Evolutionary conservation across 306 rosid genomes (phyloP), one percentile per base, ranked within the genome.

Genomic region (Cicer yamashitae): DNA sequence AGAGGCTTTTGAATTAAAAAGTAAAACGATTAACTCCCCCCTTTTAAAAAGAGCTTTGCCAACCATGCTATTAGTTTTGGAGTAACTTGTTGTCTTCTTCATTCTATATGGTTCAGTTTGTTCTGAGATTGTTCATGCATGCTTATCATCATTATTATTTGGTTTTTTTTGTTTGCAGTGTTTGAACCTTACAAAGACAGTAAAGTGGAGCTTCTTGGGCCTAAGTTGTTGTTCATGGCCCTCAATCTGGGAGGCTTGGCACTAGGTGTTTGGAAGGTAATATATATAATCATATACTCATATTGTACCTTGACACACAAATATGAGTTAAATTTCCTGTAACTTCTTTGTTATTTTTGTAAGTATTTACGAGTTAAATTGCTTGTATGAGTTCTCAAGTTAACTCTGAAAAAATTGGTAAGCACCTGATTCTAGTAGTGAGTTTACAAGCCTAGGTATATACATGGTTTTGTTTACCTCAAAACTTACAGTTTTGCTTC

Each of bases 181-280:
- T 96, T 96, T 87, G 99, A 96, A 90, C 98, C 99, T 43, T 96
- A 96, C 71, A 96, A 86, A 88, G 99, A 96, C 85, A 70, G 73
- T 56, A 96, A 83, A 83, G 99, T 96, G 70, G 97, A 96, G 78
- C 98, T 96, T 82, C 89, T 96, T 83, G 96, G 80, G 7, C 97
- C 97, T 41, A 96, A 92, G 92, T 81, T 96, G 84, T 74, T 96
- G 11, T 96, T 90, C 87, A 87, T 96, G 40, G 99, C 99, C 80
- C 92, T 96, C 44, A 96, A 96, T 80, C 86, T 96, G 84, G 99
- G 93, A 7, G 97, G 98, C 68, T 83, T 96, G 82, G 92, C 92
- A 40, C 80, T 94, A 4, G 98, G 98, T 80, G 77, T 85, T 75
- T 85, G 88, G 98, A 93, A 93, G 86, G 89, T 85, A 75, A 71